These are phyloP conservation scores for Perkinsela sp. DNA, from an alignment of 208 protist genomes.

Conservation along the genomic window DNA sequence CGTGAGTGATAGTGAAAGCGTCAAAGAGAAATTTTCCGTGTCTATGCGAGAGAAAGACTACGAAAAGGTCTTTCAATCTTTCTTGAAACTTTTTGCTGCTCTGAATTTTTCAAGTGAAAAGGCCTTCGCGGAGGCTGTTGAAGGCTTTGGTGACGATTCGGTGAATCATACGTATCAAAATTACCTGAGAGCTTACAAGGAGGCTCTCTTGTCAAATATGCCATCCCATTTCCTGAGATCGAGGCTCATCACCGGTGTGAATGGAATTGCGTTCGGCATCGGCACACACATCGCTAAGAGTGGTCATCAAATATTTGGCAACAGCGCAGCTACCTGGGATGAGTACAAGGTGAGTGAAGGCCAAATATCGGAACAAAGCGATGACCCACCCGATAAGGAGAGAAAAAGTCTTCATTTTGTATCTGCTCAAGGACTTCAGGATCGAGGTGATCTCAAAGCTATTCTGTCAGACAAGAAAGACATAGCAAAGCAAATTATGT, in stretches of 20 bases:
- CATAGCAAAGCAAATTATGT: no score
- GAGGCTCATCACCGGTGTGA: background rate
- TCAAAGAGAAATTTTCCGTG: background rate
- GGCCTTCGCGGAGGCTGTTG: background rate
- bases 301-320: background rate
- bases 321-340: background rate
- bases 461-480: no score
- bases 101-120: background rate
- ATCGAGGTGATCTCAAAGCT: no score
- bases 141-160: background rate
- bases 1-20: background rate
- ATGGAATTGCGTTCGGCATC: background rate
- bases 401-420: no score
- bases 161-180: background rate
- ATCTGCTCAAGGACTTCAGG: no score
- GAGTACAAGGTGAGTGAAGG: no score
- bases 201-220: background rate
- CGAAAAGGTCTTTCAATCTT: background rate
- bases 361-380: no score
- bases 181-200: background rate
- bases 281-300: background rate
- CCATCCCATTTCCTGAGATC: background rate
- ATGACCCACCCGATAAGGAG: no score
- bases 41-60: background rate
- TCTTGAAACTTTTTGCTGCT: background rate